Evolutionary conservation across 768 basidiomycete species (phyloP).

Genomic region (Ephemerocybe angulata): DNA sequence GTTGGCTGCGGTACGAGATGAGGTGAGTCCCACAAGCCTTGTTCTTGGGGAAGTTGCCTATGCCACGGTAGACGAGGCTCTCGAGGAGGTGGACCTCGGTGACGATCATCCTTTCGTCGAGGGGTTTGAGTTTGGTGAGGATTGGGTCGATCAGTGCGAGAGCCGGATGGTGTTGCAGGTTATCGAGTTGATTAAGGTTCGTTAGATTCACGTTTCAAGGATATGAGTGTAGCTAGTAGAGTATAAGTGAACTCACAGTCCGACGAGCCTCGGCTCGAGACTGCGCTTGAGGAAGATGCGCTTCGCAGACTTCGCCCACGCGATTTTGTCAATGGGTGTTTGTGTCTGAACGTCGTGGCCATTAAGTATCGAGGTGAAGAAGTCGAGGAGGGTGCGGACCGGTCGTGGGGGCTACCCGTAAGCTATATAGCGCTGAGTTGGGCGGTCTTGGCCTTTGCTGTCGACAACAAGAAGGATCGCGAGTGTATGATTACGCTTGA

Average conservation of each 20-base stretch:
- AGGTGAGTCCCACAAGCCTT: conserved; percentile 93
- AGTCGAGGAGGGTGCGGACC: conserved; percentile 91
- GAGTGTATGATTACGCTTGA: conserved; percentile 84
- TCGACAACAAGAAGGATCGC: conserved; percentile 84
- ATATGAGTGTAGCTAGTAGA: neutral
- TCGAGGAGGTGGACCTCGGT: conserved; percentile 96
- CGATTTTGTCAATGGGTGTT: conserved; percentile 84
- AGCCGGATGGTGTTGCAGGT: conserved; percentile 72
- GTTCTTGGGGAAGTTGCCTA: conserved; percentile 84
- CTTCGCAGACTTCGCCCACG: conserved; percentile 89
- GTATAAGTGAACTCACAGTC: conserved; percentile 44
- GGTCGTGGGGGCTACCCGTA: too few relatives aligned
- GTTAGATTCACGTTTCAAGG: neutral
- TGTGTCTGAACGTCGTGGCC: conserved; percentile 74
- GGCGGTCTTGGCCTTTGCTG: conserved; percentile 95
- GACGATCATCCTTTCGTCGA: conserved; percentile 97
- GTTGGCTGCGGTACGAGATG: conserved; percentile 90
- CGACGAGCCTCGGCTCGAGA: conserved; percentile 83
- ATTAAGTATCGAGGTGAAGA: conserved; percentile 76
- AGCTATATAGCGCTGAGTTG: conserved; percentile 85
- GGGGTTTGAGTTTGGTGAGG: conserved; percentile 84
- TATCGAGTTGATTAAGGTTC: conserved; percentile 61
- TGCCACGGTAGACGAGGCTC: conserved; percentile 84
- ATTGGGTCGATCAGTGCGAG: conserved; percentile 79
- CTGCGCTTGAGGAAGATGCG: conserved; percentile 95